Base-by-base conservation (phyloP, 331 rosid genomes). In the Rhamnella rubrinervis region DNA sequence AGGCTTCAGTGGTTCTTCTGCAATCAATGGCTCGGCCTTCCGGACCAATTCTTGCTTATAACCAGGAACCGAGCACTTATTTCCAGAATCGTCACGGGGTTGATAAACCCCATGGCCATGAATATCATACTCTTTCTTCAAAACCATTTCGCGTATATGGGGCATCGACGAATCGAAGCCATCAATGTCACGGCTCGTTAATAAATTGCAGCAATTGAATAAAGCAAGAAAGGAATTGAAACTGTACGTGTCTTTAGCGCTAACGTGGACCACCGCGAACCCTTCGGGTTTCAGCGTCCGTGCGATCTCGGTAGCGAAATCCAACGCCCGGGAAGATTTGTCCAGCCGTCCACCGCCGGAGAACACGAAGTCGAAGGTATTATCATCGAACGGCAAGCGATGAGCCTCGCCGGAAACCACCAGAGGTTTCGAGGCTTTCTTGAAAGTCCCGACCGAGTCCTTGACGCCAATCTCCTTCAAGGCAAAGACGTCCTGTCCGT, bases 211-310 rank as follows among this genome's bases (percentile, higher is more conserved):
- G 84, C 85, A 91, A 83, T 78, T 73, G 79, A 95, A 91, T 79
- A 95, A 86, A 73, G 86, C 86, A 79, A 95, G 85, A 46, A 95
- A 95, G 8, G 99, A 95, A 83, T 87, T 84, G 75, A 95, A 95
- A 84, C 99, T 95, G 47, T 91, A 95, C 35, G 87, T 82, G 71
- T 95, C 98, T 77, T 79, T 91, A 0, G 95, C 85, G 25, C 80
- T 86, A 20, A 86, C 66, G 75, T 95, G 98, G 79, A 89, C 89
- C 80, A 89, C 98, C 63, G 88, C 93, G 46, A 87, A 80, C 79
- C 98, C 98, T 85, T 86, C 87, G 67, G 80, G 93, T 62, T 72
- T 95, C 56, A 95, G 87, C 62, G 89, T 87, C 82, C 98, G 77
- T 6, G 61, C 61, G 18, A 91, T 85, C 88, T 95, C 98, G 7